Evolutionary conservation across 805 yeast species (phyloP), one percentile per base, ranked within the genome.

Genomic region (Ogataea siamensis): DNA sequence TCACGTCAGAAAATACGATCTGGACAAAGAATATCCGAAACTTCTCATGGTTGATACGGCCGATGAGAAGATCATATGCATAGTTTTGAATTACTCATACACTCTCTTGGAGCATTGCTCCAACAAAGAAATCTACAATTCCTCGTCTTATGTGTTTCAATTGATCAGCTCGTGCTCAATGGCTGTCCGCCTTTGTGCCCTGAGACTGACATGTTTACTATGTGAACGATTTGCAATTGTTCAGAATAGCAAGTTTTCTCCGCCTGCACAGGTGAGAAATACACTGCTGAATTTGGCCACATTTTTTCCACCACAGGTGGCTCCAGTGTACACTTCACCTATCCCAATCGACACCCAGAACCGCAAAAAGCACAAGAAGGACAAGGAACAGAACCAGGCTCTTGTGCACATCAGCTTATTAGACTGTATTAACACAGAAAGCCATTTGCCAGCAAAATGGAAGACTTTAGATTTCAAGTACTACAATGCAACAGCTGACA

Each of bases 51-150:
- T 85, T 40, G 53, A 62, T 0, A 37, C 43, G 0, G 57, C 58
- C 0, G 93, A 85, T 44, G 75, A 69, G 25, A 51, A 42, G 1
- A 42, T 76, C 3, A 55, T 80, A 17, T 58, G 71, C 0, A 63
- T 81, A 1, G 66, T 87, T 29, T 63, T 86, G 33, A 66, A 71
- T 5, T 87, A 85, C 53, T 73, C 91, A 0, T 67, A 73, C 22
- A 60, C 76, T 34, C 62, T 89, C 21, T 62, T 89, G 30, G 84
- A 81, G 27, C 77, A 83, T 50, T 82, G 93, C 37, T 68, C 78
- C 19, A 80, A 81, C 50, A 70, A 86, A 44, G 72, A 74, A 34
- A 68, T 85, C 16, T 88, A 85, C 57, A 66, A 79, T n/a, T 79
- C 87, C 14, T 62, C 75, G 13, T 82, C 80, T 34, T 67, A 80